Evolutionary conservation across 352 stramenopile genomes (phyloP), one percentile per base, ranked within the genome.

Genomic region (Globisporangium takayamanum): DNA sequence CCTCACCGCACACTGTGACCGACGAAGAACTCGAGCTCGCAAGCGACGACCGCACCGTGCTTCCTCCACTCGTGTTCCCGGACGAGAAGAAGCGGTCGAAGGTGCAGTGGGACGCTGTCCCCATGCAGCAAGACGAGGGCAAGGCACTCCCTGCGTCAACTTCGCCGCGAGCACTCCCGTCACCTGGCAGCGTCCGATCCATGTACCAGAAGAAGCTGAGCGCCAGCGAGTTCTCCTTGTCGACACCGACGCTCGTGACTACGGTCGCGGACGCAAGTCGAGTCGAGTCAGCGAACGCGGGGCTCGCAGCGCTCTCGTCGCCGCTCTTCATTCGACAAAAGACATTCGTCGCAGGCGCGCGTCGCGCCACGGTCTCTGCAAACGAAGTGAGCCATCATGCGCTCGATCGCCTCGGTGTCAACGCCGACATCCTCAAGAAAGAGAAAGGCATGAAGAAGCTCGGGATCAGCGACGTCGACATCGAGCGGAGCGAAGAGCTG

Each of bases 371-470:
- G 0, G 68, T 66, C 48, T 66, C 65, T 11, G 55, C 57, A 12
- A 53, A 74, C 41, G 60, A 68, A 8, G 50, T 87, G 54, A 84
- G 74, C 57, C 72, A 53, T 20, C 74, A 84, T 52, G 73, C 75
- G 2, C 63, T 87, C 6, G 72, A 81, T 53, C 73, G 74, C 41
- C 73, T 87, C 37, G 79, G 79, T 33, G 77, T 89, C n/a, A 80
- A 79, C 47, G 10, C 62, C 0, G 78, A 87, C 30, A 82, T 84
- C 8, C 60, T 88, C 60, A 80, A 79, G 57, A 81, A 87, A 36
- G 79, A 89, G 55, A 89, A 87, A 30, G 74, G 75, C 25, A 87
- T 89, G 79, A 84, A 87, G 63, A 89, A 89, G 59, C 66, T 89
- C 28, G 77, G 79, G 10, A 87, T 87, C 61, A 87, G 70, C 53